Percentiles rank a stretch among this genome's conserved stretches.
Conservation (phyloP, 2,329 filamentous ascomycete genomes). For the Fusarium napiforme region DNA sequence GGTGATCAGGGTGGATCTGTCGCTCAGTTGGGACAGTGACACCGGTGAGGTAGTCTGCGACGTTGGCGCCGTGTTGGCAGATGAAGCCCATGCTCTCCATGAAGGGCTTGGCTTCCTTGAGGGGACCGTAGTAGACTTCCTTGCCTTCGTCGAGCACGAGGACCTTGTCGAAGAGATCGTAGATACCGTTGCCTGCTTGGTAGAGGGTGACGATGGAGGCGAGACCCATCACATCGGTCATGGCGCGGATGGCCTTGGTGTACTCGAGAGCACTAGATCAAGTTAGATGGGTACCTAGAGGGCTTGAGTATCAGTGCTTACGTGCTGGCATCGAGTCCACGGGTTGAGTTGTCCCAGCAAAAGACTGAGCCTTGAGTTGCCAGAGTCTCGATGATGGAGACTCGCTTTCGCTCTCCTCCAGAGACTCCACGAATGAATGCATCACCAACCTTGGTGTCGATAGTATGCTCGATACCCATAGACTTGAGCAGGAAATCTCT, state of each 20-base stretch:
- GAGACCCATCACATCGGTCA: slow-evolving; percentile 71
- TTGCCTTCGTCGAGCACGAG: slow-evolving; percentile 74
- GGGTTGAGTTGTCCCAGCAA: slow-evolving; percentile 75
- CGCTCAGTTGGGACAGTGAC: slow-evolving; percentile 76
- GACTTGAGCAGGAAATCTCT: slow-evolving; percentile 67
- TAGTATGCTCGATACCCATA: slow-evolving; percentile 68
- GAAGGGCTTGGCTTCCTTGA: slow-evolving; percentile 68
- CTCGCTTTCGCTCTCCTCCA: slow-evolving; percentile 75
- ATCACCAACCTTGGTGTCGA: slow-evolving; percentile 74
- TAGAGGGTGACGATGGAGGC: slow-evolving; percentile 73
- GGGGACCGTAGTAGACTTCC: slow-evolving; percentile 72
- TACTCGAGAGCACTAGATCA: slow-evolving; percentile 64
- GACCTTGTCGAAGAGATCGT: slow-evolving; percentile 76
- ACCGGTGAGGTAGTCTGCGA: slow-evolving; percentile 74
- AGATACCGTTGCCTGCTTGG: slow-evolving; percentile 77
- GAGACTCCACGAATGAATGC: slow-evolving; percentile 74
- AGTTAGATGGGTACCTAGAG: neutral
- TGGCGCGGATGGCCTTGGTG: slow-evolving; percentile 68
- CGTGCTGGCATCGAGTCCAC: slow-evolving; percentile 74
- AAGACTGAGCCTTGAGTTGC: slow-evolving; percentile 68
- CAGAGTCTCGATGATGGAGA: slow-evolving; percentile 74
- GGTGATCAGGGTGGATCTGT: slow-evolving; percentile 60
- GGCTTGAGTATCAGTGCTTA: slow-evolving; percentile 35
- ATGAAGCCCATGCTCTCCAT: slow-evolving; percentile 74
- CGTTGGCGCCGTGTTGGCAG: slow-evolving; percentile 70